Evolutionary conservation across 2,329 filamentous ascomycete genomes (phyloP).

Genomic region (Lasiodiplodia citricola): DNA sequence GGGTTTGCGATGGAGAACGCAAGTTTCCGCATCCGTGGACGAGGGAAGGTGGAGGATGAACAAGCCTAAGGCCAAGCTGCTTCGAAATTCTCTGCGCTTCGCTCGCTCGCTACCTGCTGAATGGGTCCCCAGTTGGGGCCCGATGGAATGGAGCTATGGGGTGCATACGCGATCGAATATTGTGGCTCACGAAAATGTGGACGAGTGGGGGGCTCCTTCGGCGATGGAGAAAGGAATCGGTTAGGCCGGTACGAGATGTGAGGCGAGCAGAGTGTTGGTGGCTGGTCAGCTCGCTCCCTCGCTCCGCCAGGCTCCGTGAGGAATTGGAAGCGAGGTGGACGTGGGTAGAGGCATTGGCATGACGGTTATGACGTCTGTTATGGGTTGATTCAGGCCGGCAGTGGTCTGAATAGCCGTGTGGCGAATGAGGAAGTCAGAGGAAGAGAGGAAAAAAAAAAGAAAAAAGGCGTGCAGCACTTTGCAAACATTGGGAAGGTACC

Average conservation of each 20-base stretch:
- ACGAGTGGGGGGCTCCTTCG: not conserved
- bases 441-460: not conserved
- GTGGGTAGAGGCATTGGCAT: not conserved
- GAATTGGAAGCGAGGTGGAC: not conserved
- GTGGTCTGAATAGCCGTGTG: not conserved
- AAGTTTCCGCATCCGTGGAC: not conserved
- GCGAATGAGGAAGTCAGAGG: not conserved
- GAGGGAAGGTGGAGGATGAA: not conserved
- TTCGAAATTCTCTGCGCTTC: not conserved
- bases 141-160: not conserved
- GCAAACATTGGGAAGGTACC: not conserved
- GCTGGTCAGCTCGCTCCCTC: not conserved
- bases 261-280: not conserved
- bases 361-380: not conserved
- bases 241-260: not conserved
- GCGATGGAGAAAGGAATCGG: not conserved
- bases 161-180: not conserved
- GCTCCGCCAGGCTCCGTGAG: not conserved
- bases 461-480: not conserved
- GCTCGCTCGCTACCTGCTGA: not conserved
- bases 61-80: not conserved
- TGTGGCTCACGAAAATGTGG: constrained; percentile 1
- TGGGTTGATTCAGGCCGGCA: not conserved
- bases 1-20: not conserved
- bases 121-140: not conserved